Conservation (phyloP, 2,329 filamentous ascomycete species). For the Monosporascus sp. region DNA sequence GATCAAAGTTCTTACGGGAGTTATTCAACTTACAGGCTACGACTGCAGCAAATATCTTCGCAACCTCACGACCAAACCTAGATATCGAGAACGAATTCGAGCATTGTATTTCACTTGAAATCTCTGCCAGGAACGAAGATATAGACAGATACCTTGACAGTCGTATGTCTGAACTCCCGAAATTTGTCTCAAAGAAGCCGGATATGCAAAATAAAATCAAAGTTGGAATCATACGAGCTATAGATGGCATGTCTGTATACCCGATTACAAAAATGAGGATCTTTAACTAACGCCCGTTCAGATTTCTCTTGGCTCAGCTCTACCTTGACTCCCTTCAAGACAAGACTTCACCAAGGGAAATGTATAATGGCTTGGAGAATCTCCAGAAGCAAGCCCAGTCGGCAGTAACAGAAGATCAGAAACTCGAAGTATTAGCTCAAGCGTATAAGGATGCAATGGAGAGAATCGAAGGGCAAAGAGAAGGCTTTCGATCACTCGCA, state of each 20-base stretch:
- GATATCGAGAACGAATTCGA: constrained; percentile 11
- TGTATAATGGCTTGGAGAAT: constrained; percentile 23
- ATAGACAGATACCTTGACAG: constrained; percentile 21
- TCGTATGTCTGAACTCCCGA: constrained; percentile 12
- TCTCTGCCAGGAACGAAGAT: constrained; percentile 27
- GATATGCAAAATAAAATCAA: constrained; percentile 16
- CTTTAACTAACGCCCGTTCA: constrained; percentile 13
- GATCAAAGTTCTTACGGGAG: constrained; percentile 4
- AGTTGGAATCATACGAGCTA: constrained; percentile 11
- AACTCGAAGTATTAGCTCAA: constrained; percentile 22
- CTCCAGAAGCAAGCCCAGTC: background rate
- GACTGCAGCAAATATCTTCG: constrained; percentile 8
- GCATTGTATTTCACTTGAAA: constrained; percentile 15
- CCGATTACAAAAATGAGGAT: background rate
- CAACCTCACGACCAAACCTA: constrained; percentile 11
- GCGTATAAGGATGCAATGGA: constrained; percentile 37
- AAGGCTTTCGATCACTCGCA: constrained; percentile 29
- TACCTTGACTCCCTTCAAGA: constrained; percentile 25
- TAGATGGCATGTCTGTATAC: constrained; percentile 26
- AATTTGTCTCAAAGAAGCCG: constrained; percentile 6
- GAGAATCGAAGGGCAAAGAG: constrained; percentile 33
- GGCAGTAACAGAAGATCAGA: constrained; percentile 10
- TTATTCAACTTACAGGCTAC: constrained; percentile 7
- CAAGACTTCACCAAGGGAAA: constrained; percentile 19
- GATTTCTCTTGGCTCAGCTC: constrained; percentile 34